Conservation (phyloP, 2,329 filamentous ascomycete genomes). For the Arthrobotrys pseudoclavata region DNA sequence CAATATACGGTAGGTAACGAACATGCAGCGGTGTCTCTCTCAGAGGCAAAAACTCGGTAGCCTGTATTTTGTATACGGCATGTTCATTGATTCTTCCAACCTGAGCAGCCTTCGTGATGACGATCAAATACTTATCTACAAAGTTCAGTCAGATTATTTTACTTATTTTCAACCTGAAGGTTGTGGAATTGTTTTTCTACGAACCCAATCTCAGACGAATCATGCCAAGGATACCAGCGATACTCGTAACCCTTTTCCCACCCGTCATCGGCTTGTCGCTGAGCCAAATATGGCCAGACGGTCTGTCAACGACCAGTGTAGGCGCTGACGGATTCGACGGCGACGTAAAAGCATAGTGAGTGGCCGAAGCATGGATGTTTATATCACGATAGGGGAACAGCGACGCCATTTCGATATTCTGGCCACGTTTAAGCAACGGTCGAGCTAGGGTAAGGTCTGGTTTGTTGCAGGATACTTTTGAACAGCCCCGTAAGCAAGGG, state of each 20-base stretch:
- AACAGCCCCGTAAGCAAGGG: not conserved
- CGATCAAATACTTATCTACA: slow-evolving; percentile 91
- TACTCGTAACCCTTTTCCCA: slow-evolving; percentile 88
- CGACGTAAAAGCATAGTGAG: slow-evolving; percentile 96
- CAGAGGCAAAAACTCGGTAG: slow-evolving; percentile 92
- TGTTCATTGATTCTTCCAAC: slow-evolving; percentile 93
- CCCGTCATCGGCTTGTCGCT: slow-evolving; percentile 82
- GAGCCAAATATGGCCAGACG: slow-evolving; percentile 89
- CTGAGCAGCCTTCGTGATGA: slow-evolving; percentile 93
- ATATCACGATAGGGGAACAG: slow-evolving; percentile 89
- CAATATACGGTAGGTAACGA: slow-evolving; percentile 14
- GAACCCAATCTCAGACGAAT: slow-evolving; percentile 92
- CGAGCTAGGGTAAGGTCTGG: slow-evolving; percentile 7
- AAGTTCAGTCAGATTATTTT: slow-evolving; percentile 38
- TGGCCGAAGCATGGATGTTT: slow-evolving; percentile 91
- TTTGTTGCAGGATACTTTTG: not conserved
- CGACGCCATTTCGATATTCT: slow-evolving; percentile 68
- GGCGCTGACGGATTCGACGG: slow-evolving; percentile 91
- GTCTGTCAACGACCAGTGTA: slow-evolving; percentile 88
- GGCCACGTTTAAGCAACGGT: slow-evolving; percentile 53
- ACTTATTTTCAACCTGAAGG: not conserved
- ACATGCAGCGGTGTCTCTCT: slow-evolving; percentile 73
- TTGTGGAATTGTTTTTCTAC: slow-evolving; percentile 56
- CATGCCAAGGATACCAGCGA: slow-evolving; percentile 93
- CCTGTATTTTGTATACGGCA: slow-evolving; percentile 92